phyloP scores from a whole-genome alignment of 805 yeast genomes.

The Candida palmyrensis region DNA sequence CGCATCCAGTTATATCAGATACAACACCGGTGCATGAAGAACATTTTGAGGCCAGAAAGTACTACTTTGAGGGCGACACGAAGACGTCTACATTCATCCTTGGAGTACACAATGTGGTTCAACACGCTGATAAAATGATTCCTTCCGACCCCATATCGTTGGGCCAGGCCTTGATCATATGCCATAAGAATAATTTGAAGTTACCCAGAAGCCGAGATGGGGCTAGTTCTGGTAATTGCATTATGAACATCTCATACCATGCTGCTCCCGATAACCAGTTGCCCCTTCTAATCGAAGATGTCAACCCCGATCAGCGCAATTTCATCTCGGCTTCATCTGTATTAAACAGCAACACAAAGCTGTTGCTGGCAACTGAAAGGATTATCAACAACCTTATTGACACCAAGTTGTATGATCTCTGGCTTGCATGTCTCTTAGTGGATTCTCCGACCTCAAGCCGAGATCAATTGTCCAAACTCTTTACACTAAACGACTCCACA shows the following conservation, averaged over 20 bases:
- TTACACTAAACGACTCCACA: too few species aligned
- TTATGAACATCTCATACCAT: constrained; percentile 43
- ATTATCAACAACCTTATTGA: constrained; percentile 42
- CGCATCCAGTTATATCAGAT: constrained; percentile 32
- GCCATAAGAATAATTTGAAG: constrained; percentile 37
- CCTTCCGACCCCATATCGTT: constrained; percentile 61
- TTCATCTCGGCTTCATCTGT: not conserved
- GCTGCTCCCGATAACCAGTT: constrained; percentile 46
- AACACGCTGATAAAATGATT: constrained; percentile 22
- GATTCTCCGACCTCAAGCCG: not conserved
- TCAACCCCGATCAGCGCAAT: not conserved
- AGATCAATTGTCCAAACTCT: too few species aligned
- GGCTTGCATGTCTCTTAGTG: constrained; percentile 32
- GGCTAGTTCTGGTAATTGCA: constrained; percentile 18
- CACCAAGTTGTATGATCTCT: constrained; percentile 45
- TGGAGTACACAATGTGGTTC: constrained; percentile 47
- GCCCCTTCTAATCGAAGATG: constrained; percentile 54
- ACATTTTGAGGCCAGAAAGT: constrained; percentile 7
- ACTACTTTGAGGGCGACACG: constrained; percentile 7
- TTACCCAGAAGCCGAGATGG: constrained; percentile 29
- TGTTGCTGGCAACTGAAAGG: constrained; percentile 16
- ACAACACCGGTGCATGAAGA: constrained; percentile 9
- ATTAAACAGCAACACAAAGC: constrained; percentile 1
- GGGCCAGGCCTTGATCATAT: constrained; percentile 40
- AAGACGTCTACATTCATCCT: constrained; percentile 33